These are phyloP conservation scores for Nemania sp. DNA, from an alignment of 2,329 filamentous ascomycete species.

Conservation along the genomic window DNA sequence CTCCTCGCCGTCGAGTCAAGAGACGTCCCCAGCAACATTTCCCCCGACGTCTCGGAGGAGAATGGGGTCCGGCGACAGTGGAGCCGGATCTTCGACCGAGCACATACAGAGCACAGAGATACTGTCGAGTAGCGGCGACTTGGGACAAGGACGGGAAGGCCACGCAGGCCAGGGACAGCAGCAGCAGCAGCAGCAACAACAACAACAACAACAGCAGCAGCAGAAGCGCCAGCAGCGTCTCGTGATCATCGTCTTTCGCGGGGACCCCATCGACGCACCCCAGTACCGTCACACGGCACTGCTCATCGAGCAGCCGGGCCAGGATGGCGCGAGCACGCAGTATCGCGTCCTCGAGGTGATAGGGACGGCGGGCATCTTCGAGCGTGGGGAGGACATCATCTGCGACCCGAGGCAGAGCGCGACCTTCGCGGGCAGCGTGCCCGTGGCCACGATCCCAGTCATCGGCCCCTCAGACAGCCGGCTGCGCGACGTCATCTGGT, in stretches of 20 bases:
- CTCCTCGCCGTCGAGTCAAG: not conserved
- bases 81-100: not conserved
- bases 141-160: not conserved
- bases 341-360: not conserved
- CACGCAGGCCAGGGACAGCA: not conserved
- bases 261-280: constrained; percentile 9
- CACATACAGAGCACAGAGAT: not conserved
- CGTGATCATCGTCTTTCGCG: constrained; percentile 1
- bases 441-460: constrained; percentile 5
- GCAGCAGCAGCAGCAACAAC: no score
- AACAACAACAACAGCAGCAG: no score
- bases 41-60: not conserved
- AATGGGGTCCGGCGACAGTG: not conserved
- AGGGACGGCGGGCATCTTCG: not conserved
- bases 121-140: not conserved
- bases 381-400: not conserved
- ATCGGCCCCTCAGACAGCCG: not conserved
- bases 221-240: constrained; percentile 1
- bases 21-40: not conserved
- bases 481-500: constrained; percentile 10
- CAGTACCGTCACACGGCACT: constrained; percentile 11
- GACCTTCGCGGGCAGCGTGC: not conserved
- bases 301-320: not conserved
- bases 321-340: not conserved
- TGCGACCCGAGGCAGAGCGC: not conserved